phyloP scores from a whole-genome alignment of 2,329 filamentous ascomycete species.

The Stemphylium lycopersici region DNA sequence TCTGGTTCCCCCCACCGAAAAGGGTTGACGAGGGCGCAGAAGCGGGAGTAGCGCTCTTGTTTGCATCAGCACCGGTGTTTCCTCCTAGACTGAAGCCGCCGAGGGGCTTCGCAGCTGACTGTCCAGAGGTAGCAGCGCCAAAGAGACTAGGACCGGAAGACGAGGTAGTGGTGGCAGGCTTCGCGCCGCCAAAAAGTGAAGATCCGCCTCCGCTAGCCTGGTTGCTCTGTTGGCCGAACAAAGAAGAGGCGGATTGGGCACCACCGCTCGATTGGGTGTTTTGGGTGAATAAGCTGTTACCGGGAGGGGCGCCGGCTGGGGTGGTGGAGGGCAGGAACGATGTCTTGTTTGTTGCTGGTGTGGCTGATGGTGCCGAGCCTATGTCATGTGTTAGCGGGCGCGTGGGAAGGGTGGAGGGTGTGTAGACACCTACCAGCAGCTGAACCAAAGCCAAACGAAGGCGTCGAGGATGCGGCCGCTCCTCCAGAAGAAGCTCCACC shows the following conservation, averaged over 20 bases:
- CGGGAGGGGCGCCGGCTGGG: constrained; percentile 47
- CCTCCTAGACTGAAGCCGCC: constrained; percentile 26
- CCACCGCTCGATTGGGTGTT: constrained; percentile 24
- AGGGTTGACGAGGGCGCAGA: constrained; percentile 27
- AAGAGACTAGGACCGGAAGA: constrained; percentile 41
- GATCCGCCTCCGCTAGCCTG: constrained; percentile 15
- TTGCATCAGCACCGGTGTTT: constrained; percentile 39
- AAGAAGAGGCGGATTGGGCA: constrained; percentile 18
- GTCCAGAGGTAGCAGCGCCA: constrained; percentile 25
- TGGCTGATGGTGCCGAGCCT: constrained; percentile 39
- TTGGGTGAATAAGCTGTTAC: constrained; percentile 36
- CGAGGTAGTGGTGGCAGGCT: constrained; percentile 34
- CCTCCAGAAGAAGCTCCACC: constrained; percentile 19
- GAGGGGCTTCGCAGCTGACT: constrained; percentile 29
- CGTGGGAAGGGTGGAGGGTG: background rate
- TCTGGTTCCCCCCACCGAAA: constrained; percentile 30
- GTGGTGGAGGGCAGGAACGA: constrained; percentile 48
- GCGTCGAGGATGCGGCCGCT: constrained; percentile 23
- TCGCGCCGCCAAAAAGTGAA: constrained; percentile 29
- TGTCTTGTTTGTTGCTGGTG: constrained; percentile 46
- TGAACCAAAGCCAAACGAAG: constrained; percentile 20
- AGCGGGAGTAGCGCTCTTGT: constrained; percentile 37
- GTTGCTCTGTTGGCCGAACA: constrained; percentile 26
- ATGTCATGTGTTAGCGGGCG: constrained; percentile 12
- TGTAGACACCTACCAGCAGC: constrained; percentile 16